Conservation (phyloP, 495 filamentous ascomycete species). For the Endocarpon pusillum region DNA sequence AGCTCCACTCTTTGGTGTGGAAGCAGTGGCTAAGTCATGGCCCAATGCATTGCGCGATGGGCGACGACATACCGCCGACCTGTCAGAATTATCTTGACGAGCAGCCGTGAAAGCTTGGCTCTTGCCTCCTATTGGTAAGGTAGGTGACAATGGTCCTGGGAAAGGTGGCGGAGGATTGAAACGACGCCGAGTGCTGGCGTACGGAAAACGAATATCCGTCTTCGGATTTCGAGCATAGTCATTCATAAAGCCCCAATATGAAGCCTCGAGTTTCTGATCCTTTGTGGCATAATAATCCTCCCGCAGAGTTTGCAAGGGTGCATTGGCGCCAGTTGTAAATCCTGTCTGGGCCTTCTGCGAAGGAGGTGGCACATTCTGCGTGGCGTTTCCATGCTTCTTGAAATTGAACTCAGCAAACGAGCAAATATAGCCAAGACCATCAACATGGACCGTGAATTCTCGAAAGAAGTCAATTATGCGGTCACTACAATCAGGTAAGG, state of each 20-base stretch:
- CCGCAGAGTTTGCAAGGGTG: constrained; percentile 40
- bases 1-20: too few relatives aligned
- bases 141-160: constrained; percentile 50
- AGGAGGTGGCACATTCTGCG: constrained; percentile 21
- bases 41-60: constrained; percentile 13
- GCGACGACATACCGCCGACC: constrained; percentile 20
- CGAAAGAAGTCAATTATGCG: constrained; percentile 94
- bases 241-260: constrained; percentile 82
- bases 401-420: constrained; percentile 98
- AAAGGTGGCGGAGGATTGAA: constrained; percentile 72
- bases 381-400: constrained; percentile 56
- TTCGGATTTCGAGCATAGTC: constrained; percentile 61
- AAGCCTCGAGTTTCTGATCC: constrained; percentile 92
- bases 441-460: constrained; percentile 92
- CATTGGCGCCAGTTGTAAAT: constrained; percentile 15
- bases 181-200: constrained; percentile 26
- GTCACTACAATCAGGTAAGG: constrained; percentile 76
- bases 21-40: constrained; percentile 11
- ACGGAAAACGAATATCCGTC: constrained; percentile 28
- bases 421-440: constrained; percentile 89
- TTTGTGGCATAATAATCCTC: constrained; percentile 90
- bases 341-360: constrained; percentile 16
- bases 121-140: constrained; percentile 38
- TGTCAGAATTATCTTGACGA: constrained; percentile 30
- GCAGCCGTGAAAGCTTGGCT: too few relatives aligned